Percentiles rank a stretch among this genome's conserved stretches.
Conservation (phyloP, 345 rosid species). For the Euphorbia pulcherrima region DNA sequence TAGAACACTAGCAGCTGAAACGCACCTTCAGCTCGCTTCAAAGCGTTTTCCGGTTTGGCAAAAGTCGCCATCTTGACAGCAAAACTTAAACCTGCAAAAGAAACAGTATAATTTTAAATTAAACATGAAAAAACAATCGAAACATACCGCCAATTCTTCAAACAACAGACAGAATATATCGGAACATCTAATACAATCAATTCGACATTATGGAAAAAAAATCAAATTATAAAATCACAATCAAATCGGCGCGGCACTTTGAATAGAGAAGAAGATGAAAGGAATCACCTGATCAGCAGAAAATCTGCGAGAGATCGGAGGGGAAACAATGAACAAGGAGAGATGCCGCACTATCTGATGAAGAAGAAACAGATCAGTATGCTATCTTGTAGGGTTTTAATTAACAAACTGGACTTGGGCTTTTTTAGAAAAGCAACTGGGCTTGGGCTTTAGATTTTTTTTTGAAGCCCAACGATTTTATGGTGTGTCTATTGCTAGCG, state of each 20-base stretch:
- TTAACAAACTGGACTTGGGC: not conserved
- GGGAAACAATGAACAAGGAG: not conserved
- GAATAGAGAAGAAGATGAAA: not conserved
- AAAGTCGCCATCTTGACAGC: conserved; percentile 55
- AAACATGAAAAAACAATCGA: not conserved
- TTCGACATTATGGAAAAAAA: too few species aligned
- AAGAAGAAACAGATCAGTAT: not conserved
- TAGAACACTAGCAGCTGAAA: not conserved
- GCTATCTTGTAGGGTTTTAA: conserved; percentile 3
- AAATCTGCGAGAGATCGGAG: too few species aligned
- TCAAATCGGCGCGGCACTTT: not conserved
- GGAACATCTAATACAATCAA: not conserved
- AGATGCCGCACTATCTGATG: conserved; percentile 7
- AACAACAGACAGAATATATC: not conserved
- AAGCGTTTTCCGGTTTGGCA: conserved; percentile 84
- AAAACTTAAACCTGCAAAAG: conserved; percentile 5
- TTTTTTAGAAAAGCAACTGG: not conserved
- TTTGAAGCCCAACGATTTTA: not conserved
- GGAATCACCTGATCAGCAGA: conserved; percentile 5
- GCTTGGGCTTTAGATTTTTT: not conserved
- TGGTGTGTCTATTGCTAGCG: too few species aligned
- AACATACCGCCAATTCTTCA: not conserved
- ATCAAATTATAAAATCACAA: not conserved
- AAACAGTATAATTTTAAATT: not conserved
- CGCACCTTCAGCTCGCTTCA: conserved; percentile 93